A percentile compares a stretch with the other conserved stretches of the same genome.
These are phyloP conservation scores for Firmiana major DNA, from an alignment of 345 rosid species.

Conservation along the genomic window DNA sequence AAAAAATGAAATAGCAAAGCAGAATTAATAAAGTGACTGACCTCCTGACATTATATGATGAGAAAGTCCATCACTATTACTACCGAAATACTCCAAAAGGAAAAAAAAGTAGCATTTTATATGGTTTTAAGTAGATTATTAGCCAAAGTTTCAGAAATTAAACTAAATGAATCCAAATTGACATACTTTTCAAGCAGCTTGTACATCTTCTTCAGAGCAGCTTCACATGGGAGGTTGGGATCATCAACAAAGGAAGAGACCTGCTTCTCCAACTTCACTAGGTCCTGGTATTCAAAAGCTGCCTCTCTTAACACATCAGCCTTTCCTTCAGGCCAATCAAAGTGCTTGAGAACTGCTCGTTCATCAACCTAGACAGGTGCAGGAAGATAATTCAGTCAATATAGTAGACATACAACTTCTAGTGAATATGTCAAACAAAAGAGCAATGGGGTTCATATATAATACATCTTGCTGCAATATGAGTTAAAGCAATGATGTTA, in stretches of 20 bases:
- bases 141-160: neutral
- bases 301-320: constrained; percentile 97
- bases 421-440: neutral
- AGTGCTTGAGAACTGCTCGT: constrained; percentile 96
- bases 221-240: constrained; percentile 76
- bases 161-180: constrained; percentile 10
- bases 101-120: neutral
- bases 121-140: constrained; percentile 7
- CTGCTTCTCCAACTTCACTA: constrained; percentile 80
- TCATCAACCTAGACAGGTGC: constrained; percentile 71
- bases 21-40: neutral
- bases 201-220: constrained; percentile 91
- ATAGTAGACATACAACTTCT: neutral
- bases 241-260: constrained; percentile 77
- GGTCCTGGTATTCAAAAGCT: constrained; percentile 94
- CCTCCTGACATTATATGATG: no score
- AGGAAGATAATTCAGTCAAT: constrained; percentile 3
- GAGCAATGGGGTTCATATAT: neutral
- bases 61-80: neutral
- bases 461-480: neutral
- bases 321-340: constrained; percentile 99
- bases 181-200: constrained; percentile 91
- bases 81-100: constrained; percentile 5
- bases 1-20: constrained; percentile 1
- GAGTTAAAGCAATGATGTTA: neutral